Percentiles rank a stretch among this genome's conserved stretches.
Conservation (phyloP, 768 basidiomycete genomes). For the Trametes meyenii region DNA sequence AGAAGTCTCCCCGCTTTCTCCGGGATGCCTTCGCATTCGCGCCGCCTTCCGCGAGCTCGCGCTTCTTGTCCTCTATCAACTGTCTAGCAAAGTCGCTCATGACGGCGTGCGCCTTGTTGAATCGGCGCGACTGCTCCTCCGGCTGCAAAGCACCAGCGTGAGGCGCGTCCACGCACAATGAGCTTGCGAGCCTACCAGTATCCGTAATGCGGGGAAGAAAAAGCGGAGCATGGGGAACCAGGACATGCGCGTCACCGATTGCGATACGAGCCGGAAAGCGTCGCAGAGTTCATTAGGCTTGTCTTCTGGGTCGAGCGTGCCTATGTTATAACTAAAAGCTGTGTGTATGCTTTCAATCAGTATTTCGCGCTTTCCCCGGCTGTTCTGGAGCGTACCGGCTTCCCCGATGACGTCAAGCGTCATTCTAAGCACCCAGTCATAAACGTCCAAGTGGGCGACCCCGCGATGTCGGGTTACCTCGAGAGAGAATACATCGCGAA, state of each 20-base stretch:
- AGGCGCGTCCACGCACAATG: not conserved
- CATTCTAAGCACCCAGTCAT: conserved; percentile 37
- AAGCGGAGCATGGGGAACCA: conserved; percentile 9
- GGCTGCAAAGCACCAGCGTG: not conserved
- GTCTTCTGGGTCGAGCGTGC: conserved; percentile 32
- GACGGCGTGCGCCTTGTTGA: conserved; percentile 16
- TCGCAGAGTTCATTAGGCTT: conserved; percentile 35
- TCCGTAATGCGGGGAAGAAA: conserved; percentile 28
- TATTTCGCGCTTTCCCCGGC: no score
- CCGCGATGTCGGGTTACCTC: conserved; percentile 36
- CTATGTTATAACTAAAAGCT: conserved; percentile 41
- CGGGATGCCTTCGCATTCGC: conserved; percentile 38
- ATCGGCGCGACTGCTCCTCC: conserved; percentile 7
- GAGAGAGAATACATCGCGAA: conserved; percentile 26
- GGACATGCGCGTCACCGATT: conserved; percentile 4
- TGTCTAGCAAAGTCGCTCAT: conserved; percentile 31
- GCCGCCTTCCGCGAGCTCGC: conserved; percentile 31
- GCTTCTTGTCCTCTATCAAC: conserved; percentile 36
- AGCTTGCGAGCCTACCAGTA: conserved; percentile 16
- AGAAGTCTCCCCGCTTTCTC: conserved; percentile 30
- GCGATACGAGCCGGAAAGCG: conserved; percentile 34
- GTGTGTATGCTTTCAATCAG: no score
- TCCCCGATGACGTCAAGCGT: conserved; percentile 47
- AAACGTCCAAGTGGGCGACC: conserved; percentile 33
- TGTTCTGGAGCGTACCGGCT: conserved; percentile 35